Evolutionary conservation across 345 rosid species (phyloP).

Genomic region (Hibiscus syriacus): DNA sequence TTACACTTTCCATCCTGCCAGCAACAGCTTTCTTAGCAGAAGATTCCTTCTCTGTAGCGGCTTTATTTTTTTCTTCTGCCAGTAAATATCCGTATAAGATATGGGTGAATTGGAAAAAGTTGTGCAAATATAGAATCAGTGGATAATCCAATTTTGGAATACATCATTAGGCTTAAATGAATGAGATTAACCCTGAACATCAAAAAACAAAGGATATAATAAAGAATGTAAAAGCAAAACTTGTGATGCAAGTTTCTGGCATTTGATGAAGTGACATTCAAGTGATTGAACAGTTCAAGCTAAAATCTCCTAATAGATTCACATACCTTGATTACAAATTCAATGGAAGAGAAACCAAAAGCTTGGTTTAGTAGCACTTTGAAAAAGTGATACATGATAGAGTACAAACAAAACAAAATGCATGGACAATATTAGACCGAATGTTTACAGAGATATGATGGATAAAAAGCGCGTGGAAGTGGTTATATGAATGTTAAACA

Average conservation of each 20-base stretch:
- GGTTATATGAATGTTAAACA: background rate
- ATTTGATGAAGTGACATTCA: background rate
- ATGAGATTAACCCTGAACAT: background rate
- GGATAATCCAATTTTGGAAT: background rate
- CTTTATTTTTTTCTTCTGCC: background rate
- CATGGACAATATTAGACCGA: background rate
- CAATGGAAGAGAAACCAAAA: background rate
- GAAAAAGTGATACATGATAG: too few relatives aligned
- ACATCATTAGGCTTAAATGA: background rate
- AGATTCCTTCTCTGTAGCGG: background rate
- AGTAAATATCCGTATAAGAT: background rate
- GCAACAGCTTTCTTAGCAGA: background rate
- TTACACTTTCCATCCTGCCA: background rate
- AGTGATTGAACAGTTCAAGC: constrained; percentile 1
- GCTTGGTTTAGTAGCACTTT: too few relatives aligned
- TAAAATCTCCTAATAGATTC: background rate
- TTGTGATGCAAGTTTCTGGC: background rate
- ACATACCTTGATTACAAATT: background rate
- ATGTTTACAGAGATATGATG: background rate
- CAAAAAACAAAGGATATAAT: background rate
- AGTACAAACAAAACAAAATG: too few relatives aligned
- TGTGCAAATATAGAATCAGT: background rate
- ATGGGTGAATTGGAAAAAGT: background rate
- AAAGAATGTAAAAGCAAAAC: background rate
- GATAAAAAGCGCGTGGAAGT: background rate